These are phyloP conservation scores for Aspergillus pseudoterreus DNA, from an alignment of 2,329 filamentous ascomycete species.

Conservation along the genomic window DNA sequence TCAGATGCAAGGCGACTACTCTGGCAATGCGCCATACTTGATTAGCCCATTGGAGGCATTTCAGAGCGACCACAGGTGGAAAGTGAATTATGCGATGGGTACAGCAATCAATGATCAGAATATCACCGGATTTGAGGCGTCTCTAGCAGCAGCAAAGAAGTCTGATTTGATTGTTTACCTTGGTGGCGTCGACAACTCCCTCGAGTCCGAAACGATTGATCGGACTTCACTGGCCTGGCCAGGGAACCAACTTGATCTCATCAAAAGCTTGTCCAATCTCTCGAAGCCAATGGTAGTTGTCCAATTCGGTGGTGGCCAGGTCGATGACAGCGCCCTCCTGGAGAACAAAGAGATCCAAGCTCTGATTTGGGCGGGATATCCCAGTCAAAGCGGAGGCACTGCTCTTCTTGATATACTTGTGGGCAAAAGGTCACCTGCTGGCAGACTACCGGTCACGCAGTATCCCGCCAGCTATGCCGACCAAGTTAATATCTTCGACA, in stretches of 20 bases:
- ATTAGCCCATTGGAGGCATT: conserved; percentile 43
- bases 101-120: conserved; percentile 13
- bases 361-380: conserved; percentile 39
- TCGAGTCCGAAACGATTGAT: conserved; percentile 32
- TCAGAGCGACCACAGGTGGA: conserved; percentile 35
- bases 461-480: conserved; percentile 39
- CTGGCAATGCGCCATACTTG: conserved; percentile 41
- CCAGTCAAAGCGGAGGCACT: conserved; percentile 35
- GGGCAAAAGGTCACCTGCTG: conserved; percentile 31
- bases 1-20: conserved; percentile 58
- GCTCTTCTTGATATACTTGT: conserved; percentile 35
- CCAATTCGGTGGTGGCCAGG: conserved; percentile 34
- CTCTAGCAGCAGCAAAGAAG: conserved; percentile 23
- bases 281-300: conserved; percentile 34
- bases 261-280: conserved; percentile 25
- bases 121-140: conserved; percentile 23
- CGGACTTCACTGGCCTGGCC: conserved; percentile 34
- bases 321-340: conserved; percentile 33
- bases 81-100: conserved; percentile 39
- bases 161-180: conserved; percentile 29
- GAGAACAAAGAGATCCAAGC: conserved; percentile 30
- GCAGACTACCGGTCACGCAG: conserved; percentile 33
- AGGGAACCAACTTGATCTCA: conserved; percentile 31
- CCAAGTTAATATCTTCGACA: conserved; percentile 33
- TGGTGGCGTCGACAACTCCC: conserved; percentile 29